These are phyloP conservation scores for Starmerella apis DNA, from an alignment of 805 yeast species.

Conservation along the genomic window DNA sequence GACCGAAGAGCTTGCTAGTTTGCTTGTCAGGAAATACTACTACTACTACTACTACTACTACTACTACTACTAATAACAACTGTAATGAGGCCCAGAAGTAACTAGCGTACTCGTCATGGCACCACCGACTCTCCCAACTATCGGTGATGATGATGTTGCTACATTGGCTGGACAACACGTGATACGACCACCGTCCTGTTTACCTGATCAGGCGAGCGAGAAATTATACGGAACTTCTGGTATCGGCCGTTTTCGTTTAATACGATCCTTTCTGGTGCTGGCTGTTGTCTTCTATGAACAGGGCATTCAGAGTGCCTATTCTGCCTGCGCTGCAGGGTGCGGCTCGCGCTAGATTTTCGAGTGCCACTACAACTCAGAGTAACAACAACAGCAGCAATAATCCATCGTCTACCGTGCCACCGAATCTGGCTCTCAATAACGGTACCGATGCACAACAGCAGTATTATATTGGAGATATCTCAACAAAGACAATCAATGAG, in stretches of 20 bases:
- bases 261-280: neutral
- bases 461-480: neutral
- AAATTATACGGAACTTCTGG: neutral
- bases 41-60: no score
- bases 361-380: slow-evolving; percentile 6
- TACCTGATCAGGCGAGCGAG: neutral
- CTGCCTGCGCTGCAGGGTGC: slow-evolving; percentile 20
- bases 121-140: no score
- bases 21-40: no score
- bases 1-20: no score
- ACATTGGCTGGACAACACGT: no score
- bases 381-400: no score
- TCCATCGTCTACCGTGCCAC: neutral
- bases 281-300: slow-evolving; percentile 10
- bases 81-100: no score
- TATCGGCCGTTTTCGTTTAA: neutral
- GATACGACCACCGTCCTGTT: neutral
- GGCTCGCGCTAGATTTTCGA: slow-evolving; percentile 19
- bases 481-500: neutral
- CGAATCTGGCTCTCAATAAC: neutral
- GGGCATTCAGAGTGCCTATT: slow-evolving; percentile 21
- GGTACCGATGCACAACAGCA: neutral
- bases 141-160: no score
- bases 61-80: no score
- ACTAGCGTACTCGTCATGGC: no score